phyloP scores from a whole-genome alignment of 371 early-diverging fungal species.

The Parasitella parasitica region DNA sequence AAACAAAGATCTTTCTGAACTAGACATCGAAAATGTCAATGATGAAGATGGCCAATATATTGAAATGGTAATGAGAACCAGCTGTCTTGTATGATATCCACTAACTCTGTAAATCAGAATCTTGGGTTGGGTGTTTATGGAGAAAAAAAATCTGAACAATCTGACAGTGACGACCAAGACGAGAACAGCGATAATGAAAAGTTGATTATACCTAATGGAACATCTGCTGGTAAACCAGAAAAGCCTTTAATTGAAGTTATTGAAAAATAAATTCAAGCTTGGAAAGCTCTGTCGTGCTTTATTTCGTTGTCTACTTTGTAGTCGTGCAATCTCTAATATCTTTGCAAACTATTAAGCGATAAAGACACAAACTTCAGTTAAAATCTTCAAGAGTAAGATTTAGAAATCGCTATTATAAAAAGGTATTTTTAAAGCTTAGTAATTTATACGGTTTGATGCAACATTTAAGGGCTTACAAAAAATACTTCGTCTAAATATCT shows the following conservation, averaged over 20 bases:
- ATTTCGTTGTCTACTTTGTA: too few species aligned
- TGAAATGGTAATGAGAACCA: conserved; percentile 49
- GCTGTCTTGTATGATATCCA: not conserved
- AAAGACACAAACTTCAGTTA: too few species aligned
- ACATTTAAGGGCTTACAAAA: too few species aligned
- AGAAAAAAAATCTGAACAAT: conserved; percentile 25
- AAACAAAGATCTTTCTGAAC: conserved; percentile 34
- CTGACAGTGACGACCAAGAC: conserved; percentile 34
- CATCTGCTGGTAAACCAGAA: conserved; percentile 19
- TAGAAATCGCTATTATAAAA: too few species aligned
- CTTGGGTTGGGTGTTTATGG: conserved; percentile 65
- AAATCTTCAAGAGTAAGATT: too few species aligned
- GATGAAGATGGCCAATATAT: conserved; percentile 56
- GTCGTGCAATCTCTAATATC: too few species aligned
- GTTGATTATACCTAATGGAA: conserved; percentile 38
- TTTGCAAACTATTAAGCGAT: too few species aligned
- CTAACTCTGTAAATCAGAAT: conserved; percentile 24
- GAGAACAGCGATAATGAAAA: conserved; percentile 36
- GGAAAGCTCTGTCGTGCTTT: too few species aligned
- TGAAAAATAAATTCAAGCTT: too few species aligned
- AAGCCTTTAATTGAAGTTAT: conserved; percentile 18
- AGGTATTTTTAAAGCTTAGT: too few species aligned
- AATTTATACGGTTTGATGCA: too few species aligned
- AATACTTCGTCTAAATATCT: too few species aligned
- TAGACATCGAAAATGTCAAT: conserved; percentile 60